Percentiles rank a stretch among this genome's conserved stretches.
These are phyloP conservation scores for Cyberlindnera maritima DNA, from an alignment of 805 yeast genomes.

Conservation along the genomic window DNA sequence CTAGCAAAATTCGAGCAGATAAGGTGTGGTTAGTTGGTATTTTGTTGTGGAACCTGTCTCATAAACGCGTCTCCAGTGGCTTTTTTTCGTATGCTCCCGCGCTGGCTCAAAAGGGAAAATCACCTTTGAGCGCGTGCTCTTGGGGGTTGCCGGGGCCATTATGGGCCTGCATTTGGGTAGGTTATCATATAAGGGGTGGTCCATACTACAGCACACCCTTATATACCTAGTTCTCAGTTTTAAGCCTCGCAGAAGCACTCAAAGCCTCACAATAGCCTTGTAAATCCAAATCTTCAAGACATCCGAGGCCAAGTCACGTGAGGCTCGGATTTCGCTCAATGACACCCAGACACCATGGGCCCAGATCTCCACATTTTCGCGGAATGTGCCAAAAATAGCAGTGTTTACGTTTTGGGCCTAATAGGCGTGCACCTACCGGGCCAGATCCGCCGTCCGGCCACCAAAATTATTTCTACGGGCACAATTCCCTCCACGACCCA, in stretches of 20 bases:
- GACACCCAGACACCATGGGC: not conserved
- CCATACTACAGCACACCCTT: too few relatives aligned
- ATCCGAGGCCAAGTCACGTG: not conserved
- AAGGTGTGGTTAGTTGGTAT: too few relatives aligned
- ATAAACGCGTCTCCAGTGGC: not conserved
- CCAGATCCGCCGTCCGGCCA: not conserved
- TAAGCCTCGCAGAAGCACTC: too few relatives aligned
- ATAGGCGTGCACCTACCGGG: slow-evolving; percentile 9
- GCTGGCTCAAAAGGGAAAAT: slow-evolving; percentile 9
- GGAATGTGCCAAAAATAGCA: slow-evolving; percentile 10
- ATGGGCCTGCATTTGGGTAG: too few relatives aligned
- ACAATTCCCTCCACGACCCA: not conserved
- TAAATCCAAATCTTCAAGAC: too few relatives aligned
- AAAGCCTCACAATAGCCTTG: too few relatives aligned
- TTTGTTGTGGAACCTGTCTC: not conserved
- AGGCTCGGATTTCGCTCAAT: too few relatives aligned
- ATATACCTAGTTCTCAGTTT: too few relatives aligned
- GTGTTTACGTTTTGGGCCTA: slow-evolving; percentile 10
- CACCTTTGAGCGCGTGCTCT: not conserved
- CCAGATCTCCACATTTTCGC: not conserved
- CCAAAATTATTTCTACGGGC: not conserved
- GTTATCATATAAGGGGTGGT: too few relatives aligned
- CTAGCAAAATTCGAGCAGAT: too few relatives aligned
- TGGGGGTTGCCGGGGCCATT: too few relatives aligned
- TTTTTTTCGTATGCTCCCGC: slow-evolving; percentile 3